phyloP scores from a whole-genome alignment of 257 asterid species.

The Jacaranda copaia region DNA sequence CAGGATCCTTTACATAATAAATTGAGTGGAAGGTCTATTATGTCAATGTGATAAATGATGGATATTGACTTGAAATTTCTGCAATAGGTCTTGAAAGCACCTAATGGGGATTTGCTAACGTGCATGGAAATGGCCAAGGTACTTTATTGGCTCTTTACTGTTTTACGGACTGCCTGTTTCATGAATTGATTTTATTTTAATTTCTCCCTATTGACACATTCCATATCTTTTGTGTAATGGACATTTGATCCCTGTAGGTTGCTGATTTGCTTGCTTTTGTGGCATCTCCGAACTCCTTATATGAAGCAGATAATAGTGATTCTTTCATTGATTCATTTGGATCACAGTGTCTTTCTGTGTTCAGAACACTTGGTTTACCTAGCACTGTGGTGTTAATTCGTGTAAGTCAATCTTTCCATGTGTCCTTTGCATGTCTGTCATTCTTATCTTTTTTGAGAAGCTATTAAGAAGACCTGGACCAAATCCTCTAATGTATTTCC shows the following conservation, averaged over 20 bases:
- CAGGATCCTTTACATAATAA: background rate
- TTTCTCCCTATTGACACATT: background rate
- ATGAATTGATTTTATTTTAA: background rate
- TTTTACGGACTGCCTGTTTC: conserved; percentile 8
- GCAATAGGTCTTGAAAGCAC: conserved; percentile 86
- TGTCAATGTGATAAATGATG: background rate
- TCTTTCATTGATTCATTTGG: conserved; percentile 87
- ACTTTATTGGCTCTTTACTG: conserved; percentile 31
- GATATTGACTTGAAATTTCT: conserved; percentile 34
- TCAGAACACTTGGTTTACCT: conserved; percentile 91
- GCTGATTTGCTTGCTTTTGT: conserved; percentile 99
- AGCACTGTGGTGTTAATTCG: conserved; percentile 92
- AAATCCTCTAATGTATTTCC: conserved; percentile 32
- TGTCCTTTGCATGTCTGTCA: conserved; percentile 6
- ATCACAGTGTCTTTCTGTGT: conserved; percentile 84
- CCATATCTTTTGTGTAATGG: conserved; percentile 16
- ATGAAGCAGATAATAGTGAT: conserved; percentile 53
- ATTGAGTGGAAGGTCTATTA: background rate
- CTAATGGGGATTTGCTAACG: conserved; percentile 79
- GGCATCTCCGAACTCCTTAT: conserved; percentile 69
- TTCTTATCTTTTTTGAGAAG: conserved; percentile 19
- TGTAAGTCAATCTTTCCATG: conserved; percentile 51
- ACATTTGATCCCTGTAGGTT: conserved; percentile 52
- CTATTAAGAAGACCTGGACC: background rate
- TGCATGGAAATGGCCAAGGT: conserved; percentile 99